Evolutionary conservation across 2,329 filamentous ascomycete species (phyloP), one percentile per base, ranked within the genome.

Genomic region (Zelopaecilomyces penicillatus): DNA sequence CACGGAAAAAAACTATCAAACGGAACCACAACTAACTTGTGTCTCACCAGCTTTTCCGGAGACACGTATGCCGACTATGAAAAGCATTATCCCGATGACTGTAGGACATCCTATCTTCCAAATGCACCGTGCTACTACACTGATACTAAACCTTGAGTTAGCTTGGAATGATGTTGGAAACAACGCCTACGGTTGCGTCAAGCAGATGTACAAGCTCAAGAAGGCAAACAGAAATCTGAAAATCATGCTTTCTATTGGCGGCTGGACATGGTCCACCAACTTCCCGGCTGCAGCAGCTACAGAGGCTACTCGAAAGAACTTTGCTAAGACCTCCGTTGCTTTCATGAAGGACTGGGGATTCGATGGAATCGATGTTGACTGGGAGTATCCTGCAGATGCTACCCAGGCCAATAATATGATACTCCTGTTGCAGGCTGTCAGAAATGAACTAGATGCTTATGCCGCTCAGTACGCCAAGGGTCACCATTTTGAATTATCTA

Each of bases 231-330:
- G 87, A 11, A 77, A 87, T 39, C 63, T 95, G 43, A 94, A 94
- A 59, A 73, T 84, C 1, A 70, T 94, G 26, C 74, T 95, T 4
- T 86, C 80, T 39, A 87, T 95, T 51, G 89, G 89, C 39, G 88
- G 89, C 30, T 94, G 85, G 85, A 89, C 85, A 0, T 93, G 87
- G 64, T 88, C 85, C 2, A 68, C 74, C 53, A 87, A 87, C 61
- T 91, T 95, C 59, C 71, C 85, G 1, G 68, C 70, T 1, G 82
- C 82, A 0, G 79, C 82, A 7, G 79, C 78, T 48, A 84, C 82
- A 0, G 71, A 74, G 0, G 64, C 70, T 3, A 80, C 78, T 11
- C 76, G 87, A 11, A 63, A 70, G 32, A 75, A 54, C 2, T 95
- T 95, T 64, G 88, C 87, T 5, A 65, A 74, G 38, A 78, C 75